Conservation (phyloP, 139 green algal genomes). For the Edaphochlamys debaryana region DNA sequence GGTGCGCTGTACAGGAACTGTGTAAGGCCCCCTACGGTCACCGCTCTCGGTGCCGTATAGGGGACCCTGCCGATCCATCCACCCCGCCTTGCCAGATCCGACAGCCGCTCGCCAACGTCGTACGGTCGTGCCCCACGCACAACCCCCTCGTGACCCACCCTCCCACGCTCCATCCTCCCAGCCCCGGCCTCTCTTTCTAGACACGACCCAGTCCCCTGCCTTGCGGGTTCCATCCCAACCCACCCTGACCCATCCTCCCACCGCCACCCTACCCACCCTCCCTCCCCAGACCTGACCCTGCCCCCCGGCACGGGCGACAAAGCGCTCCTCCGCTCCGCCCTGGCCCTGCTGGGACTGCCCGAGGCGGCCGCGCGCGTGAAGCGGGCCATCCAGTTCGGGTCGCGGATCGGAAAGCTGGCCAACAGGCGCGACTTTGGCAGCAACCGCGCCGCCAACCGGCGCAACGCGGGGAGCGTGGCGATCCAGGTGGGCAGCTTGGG, state of each 20-base stretch:
- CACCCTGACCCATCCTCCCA: background rate
- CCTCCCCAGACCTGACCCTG: background rate
- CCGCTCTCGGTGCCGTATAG: no score
- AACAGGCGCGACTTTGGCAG: constrained; percentile 90
- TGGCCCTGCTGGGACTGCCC: constrained; percentile 73
- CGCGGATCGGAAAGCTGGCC: constrained; percentile 77
- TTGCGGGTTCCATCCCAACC: no score
- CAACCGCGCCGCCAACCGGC: constrained; percentile 83
- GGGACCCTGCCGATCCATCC: no score
- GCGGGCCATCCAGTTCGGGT: constrained; percentile 95
- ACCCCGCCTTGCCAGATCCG: no score
- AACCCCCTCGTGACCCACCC: no score
- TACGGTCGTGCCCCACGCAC: no score
- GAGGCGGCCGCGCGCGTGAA: constrained; percentile 78
- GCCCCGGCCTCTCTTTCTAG: no score
- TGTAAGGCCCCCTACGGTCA: no score
- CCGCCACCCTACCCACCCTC: no score
- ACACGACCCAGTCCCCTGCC: no score
- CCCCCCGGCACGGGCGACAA: constrained; percentile 85
- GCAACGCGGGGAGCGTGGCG: constrained; percentile 37
- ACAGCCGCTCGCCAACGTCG: no score
- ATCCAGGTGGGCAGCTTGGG: constrained; percentile 11
- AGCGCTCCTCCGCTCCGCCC: constrained; percentile 74
- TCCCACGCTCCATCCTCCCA: no score
- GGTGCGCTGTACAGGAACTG: background rate